Evolutionary conservation across 1,139 yeast genomes (phyloP).

Genomic region (Wickerhamomyces sp.): DNA sequence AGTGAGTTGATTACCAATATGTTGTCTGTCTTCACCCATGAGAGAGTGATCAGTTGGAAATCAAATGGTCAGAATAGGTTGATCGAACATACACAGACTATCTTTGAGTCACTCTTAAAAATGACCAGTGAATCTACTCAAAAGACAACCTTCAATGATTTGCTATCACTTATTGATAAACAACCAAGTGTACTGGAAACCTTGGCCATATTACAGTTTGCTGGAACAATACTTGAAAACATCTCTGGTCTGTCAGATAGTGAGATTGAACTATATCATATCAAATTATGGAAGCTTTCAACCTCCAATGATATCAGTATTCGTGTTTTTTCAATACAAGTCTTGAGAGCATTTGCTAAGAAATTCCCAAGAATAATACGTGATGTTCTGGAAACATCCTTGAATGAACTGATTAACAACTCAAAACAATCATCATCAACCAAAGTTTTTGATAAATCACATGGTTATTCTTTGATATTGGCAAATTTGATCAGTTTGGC

Average conservation of each 20-base stretch:
- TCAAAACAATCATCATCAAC: conserved; percentile 30
- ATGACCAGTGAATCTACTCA: conserved; percentile 18
- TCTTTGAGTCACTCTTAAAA: conserved; percentile 4
- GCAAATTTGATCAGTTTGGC: conserved; percentile 32
- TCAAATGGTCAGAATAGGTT: conserved; percentile 12
- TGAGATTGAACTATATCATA: conserved; percentile 27
- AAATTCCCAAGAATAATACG: conserved; percentile 27
- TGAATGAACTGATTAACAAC: conserved; percentile 28
- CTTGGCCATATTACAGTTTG: conserved; percentile 23
- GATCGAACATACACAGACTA: conserved; percentile 10
- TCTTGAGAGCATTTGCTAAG: conserved; percentile 30
- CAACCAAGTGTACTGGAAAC: conserved; percentile 18
- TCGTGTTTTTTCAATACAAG: conserved; percentile 33
- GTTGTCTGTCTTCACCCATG: conserved; percentile 17
- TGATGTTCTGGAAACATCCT: conserved; percentile 26
- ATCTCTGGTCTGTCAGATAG: conserved; percentile 27
- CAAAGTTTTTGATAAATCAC: conserved; percentile 30
- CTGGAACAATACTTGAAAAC: conserved; percentile 18
- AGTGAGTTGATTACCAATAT: conserved; percentile 20
- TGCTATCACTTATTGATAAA: conserved; percentile 14
- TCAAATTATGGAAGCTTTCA: conserved; percentile 28
- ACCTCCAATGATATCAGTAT: conserved; percentile 30
- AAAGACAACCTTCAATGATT: conserved; percentile 10
- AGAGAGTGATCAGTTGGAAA: conserved; percentile 14
- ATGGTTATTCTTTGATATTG: conserved; percentile 37